Evolutionary conservation across 2,329 filamentous ascomycete species (phyloP), one percentile per base, ranked within the genome.

Genomic region (Aspergillus phoenicis): DNA sequence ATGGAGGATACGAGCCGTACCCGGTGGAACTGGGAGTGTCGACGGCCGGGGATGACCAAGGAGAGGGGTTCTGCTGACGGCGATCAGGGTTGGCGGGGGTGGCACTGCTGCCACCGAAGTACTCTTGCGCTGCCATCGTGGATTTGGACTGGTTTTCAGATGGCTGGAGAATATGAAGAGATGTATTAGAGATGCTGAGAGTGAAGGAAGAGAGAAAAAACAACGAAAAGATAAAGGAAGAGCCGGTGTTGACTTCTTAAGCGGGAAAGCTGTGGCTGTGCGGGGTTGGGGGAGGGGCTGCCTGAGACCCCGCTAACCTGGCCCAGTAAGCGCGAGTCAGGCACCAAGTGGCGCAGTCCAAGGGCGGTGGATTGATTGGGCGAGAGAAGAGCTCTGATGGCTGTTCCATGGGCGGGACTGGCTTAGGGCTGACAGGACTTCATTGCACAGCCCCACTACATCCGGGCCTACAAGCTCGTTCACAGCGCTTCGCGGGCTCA

Each of bases 41-140:
- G 4, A 45, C n/a, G n/a, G 38, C 52, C 1, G 52, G 52, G 6
- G 52, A 55, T 13, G 38, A 45, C 52, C 52, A 55, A 39, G 52
- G 52, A 8, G 38, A 41, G 41, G 38, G 20, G 41, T 28, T 55
- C n/a, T 55, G 52, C 39, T 55, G 38, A 17, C 52, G 52, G 11
- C n/a, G 38, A n/a, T 49, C 47, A n/a, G 13, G 13, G 15, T 26
- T 45, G 41, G 17, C 41, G 10, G 51, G 51, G 17, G 36, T 13
- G 6, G 36, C 30, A 36, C 30, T 11, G 28, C 38, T 28, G 7
- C 52, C 39, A 20, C 39, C 39, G 52, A 55, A 55, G 52, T 55
- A 55, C 33, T 55, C 52, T 55, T 55, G 52, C 20, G 52, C 52
- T n/a, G 52, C 41, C 52, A 55, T 55, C 7, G 39, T 41, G 17